A percentile compares a stretch with the other conserved stretches of the same genome.
Conservation (phyloP, 768 basidiomycete species). For the Tricholoma hemisulphureum region DNA sequence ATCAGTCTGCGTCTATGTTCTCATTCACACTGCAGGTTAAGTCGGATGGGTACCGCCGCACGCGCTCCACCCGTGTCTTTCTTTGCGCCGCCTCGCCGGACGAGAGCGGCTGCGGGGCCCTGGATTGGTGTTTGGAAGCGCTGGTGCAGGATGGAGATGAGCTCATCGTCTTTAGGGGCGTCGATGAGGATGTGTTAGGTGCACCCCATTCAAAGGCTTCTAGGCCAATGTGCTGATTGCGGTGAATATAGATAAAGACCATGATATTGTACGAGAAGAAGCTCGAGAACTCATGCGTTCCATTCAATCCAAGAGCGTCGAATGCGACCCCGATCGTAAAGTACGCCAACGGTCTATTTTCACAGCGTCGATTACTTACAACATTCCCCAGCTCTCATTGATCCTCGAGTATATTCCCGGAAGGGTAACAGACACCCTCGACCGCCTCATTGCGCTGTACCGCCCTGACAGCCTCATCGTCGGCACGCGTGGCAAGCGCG, state of each 20-base stretch:
- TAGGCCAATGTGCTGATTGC: neutral
- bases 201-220: slow-evolving; percentile 20
- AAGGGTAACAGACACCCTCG: slow-evolving; percentile 82
- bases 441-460: slow-evolving; percentile 89
- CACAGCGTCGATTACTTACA: too few relatives aligned
- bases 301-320: slow-evolving; percentile 79
- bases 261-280: slow-evolving; percentile 76
- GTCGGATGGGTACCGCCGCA: slow-evolving; percentile 75
- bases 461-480: slow-evolving; percentile 92
- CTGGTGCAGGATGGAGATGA: slow-evolving; percentile 90
- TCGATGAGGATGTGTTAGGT: slow-evolving; percentile 87
- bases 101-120: slow-evolving; percentile 82
- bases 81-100: slow-evolving; percentile 86
- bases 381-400: slow-evolving; percentile 74
- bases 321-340: slow-evolving; percentile 75
- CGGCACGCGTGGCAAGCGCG: slow-evolving; percentile 73
- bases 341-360: slow-evolving; percentile 42
- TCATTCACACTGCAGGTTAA: slow-evolving; percentile 85
- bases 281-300: slow-evolving; percentile 77
- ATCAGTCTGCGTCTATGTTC: slow-evolving; percentile 78
- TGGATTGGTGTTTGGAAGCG: slow-evolving; percentile 89
- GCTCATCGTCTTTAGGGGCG: slow-evolving; percentile 85
- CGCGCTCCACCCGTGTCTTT: slow-evolving; percentile 79
- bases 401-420: slow-evolving; percentile 95
- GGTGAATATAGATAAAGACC: slow-evolving; percentile 61